Conservation (phyloP, 768 basidiomycete species). For the Myochromella boudieri region DNA sequence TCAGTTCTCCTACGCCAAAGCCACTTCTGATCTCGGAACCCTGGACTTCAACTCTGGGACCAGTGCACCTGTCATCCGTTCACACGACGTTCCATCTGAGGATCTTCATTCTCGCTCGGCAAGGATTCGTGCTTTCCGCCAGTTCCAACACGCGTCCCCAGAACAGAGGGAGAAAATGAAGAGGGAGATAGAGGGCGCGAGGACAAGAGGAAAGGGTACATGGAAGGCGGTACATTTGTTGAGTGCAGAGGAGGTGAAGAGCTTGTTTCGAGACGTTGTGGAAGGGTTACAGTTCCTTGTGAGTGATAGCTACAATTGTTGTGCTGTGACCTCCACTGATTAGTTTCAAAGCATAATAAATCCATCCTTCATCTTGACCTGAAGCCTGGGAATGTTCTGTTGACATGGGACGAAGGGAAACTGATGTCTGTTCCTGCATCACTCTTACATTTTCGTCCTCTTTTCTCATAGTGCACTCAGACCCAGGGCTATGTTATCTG, state of each 20-base stretch:
- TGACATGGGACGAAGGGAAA: slow-evolving; percentile 88
- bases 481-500: slow-evolving; percentile 91
- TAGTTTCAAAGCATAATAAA: slow-evolving; percentile 60
- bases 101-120: slow-evolving; percentile 56
- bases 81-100: slow-evolving; percentile 25
- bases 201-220: slow-evolving; percentile 25
- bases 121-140: slow-evolving; percentile 75
- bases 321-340: slow-evolving; percentile 2
- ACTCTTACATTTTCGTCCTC: not conserved
- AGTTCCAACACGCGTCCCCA: slow-evolving; percentile 62
- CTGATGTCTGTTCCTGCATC: slow-evolving; percentile 57
- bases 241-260: slow-evolving; percentile 80
- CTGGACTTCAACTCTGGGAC: slow-evolving; percentile 22
- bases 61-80: slow-evolving; percentile 1
- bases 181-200: slow-evolving; percentile 43
- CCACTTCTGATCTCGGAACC: slow-evolving; percentile 26
- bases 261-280: slow-evolving; percentile 81
- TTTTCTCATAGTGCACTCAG: slow-evolving; percentile 40
- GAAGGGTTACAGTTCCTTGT: slow-evolving; percentile 89
- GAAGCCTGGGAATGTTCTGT: slow-evolving; percentile 90
- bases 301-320: slow-evolving; percentile 23
- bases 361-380: slow-evolving; percentile 91
- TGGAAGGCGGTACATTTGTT: slow-evolving; percentile 83
- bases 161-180: slow-evolving; percentile 63
- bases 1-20: slow-evolving; percentile 23